These are phyloP conservation scores for Isoetes taiwanensis DNA, from an alignment of 75 land plant species.

Conservation along the genomic window DNA sequence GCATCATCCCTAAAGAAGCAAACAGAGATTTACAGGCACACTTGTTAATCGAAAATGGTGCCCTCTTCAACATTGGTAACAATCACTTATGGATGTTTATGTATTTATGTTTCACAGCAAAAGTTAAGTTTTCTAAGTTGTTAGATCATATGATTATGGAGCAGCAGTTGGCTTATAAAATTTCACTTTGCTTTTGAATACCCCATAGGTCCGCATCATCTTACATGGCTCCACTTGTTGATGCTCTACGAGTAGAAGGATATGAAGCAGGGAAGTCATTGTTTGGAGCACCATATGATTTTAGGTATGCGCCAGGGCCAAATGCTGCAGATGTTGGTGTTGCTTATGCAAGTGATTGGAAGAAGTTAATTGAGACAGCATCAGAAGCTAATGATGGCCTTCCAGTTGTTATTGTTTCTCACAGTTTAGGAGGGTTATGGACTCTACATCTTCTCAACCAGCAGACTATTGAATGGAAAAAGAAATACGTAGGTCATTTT, in stretches of 20 bases:
- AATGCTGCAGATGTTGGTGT: conserved; percentile 48
- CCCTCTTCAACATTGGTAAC: too few species aligned
- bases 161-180: too few species aligned
- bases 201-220: conserved; percentile 46
- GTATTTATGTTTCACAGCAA: too few species aligned
- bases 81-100: too few species aligned
- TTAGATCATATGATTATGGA: too few species aligned
- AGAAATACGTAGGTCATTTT: conserved; percentile 52
- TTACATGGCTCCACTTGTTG: conserved; percentile 68
- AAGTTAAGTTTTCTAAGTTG: too few species aligned
- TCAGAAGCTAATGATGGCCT: conserved; percentile 42
- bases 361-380: conserved; percentile 46
- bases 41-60: too few species aligned
- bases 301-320: conserved; percentile 75
- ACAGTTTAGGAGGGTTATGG: conserved; percentile 89
- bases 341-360: conserved; percentile 43
- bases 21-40: too few species aligned
- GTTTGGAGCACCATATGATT: conserved; percentile 94
- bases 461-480: conserved; percentile 47
- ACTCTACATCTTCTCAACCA: conserved; percentile 53
- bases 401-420: conserved; percentile 65
- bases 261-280: conserved; percentile 47
- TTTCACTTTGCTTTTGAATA: too few species aligned
- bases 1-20: too few species aligned
- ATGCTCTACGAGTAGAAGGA: conserved; percentile 44